Percentiles rank a stretch among this genome's conserved stretches.
These are phyloP conservation scores for Trichophyton schoenleinii DNA, from an alignment of 2,329 filamentous ascomycete species.

Conservation along the genomic window DNA sequence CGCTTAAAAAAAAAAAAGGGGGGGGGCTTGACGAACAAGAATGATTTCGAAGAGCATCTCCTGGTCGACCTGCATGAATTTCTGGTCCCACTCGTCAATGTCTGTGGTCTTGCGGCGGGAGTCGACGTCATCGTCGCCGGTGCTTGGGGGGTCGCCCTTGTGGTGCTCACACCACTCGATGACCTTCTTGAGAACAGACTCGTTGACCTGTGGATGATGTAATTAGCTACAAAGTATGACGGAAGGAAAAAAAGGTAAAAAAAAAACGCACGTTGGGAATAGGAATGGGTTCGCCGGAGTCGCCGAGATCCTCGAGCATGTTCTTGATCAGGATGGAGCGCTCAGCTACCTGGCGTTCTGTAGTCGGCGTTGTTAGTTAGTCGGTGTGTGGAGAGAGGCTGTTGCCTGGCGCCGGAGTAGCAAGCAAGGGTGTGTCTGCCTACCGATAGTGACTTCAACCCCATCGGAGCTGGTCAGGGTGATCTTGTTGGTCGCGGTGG, in stretches of 20 bases:
- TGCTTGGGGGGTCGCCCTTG: constrained; percentile 70
- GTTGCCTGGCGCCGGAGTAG: neutral
- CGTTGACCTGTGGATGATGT: constrained; percentile 54
- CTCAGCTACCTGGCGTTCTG: constrained; percentile 74
- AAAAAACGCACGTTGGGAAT: constrained; percentile 49
- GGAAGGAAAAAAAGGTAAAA: constrained; percentile 1
- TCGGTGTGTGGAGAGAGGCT: constrained; percentile 8
- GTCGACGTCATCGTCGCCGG: constrained; percentile 80
- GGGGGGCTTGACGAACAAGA: constrained; percentile 48
- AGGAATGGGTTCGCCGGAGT: constrained; percentile 47
- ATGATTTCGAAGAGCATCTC: constrained; percentile 99
- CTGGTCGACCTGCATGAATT: constrained; percentile 99
- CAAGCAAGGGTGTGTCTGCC: constrained; percentile 18
- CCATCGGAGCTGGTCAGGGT: constrained; percentile 41
- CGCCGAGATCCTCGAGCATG: constrained; percentile 87
- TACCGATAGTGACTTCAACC: constrained; percentile 40
- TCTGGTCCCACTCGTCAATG: constrained; percentile 99
- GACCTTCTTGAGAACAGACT: constrained; percentile 86
- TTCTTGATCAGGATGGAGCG: constrained; percentile 95
- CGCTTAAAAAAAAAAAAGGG: no score
- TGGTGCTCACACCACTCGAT: constrained; percentile 98
- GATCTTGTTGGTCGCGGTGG: constrained; percentile 24
- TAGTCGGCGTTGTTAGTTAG: constrained; percentile 22
- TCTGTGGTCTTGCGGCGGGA: constrained; percentile 97
- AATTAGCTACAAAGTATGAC: neutral